phyloP scores from a whole-genome alignment of 2,329 filamentous ascomycete genomes.

The Hypoxylon sp. region DNA sequence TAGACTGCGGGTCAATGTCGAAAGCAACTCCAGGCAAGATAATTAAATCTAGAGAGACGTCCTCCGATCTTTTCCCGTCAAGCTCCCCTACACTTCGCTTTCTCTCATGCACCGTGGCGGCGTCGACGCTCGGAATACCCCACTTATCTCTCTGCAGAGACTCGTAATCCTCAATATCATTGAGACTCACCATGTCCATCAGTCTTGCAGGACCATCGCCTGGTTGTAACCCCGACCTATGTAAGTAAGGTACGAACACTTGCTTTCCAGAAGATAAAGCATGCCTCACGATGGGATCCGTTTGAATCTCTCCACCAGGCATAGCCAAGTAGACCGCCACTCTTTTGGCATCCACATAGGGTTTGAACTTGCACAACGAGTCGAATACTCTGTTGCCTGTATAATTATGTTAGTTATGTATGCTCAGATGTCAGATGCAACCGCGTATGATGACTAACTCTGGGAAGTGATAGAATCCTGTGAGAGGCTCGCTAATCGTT shows the following conservation, averaged over 20 bases:
- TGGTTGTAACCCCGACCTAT: constrained; percentile 62
- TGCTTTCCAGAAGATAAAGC: constrained; percentile 80
- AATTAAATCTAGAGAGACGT: constrained; percentile 77
- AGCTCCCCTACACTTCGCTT: constrained; percentile 76
- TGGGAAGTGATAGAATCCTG: constrained; percentile 71
- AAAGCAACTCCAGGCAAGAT: constrained; percentile 95
- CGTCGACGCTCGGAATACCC: constrained; percentile 89
- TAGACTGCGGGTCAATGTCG: constrained; percentile 65
- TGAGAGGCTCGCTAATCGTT: constrained; percentile 67
- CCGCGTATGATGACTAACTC: constrained; percentile 63
- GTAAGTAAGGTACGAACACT: constrained; percentile 91
- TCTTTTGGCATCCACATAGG: constrained; percentile 77
- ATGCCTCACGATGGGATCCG: constrained; percentile 80
- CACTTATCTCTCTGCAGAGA: constrained; percentile 80
- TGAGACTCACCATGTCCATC: constrained; percentile 94
- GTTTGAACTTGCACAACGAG: constrained; percentile 70
- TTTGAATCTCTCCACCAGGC: constrained; percentile 87
- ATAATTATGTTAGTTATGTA: constrained; percentile 14
- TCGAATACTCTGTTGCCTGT: constrained; percentile 72
- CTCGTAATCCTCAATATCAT: constrained; percentile 78
- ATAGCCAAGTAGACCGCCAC: constrained; percentile 94
- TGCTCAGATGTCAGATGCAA: neutral
- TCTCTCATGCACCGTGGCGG: constrained; percentile 69
- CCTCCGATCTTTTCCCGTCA: constrained; percentile 54
- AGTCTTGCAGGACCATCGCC: constrained; percentile 67